Conservation (phyloP, 2,329 filamentous ascomycete genomes). For the Penicillium palitans region DNA sequence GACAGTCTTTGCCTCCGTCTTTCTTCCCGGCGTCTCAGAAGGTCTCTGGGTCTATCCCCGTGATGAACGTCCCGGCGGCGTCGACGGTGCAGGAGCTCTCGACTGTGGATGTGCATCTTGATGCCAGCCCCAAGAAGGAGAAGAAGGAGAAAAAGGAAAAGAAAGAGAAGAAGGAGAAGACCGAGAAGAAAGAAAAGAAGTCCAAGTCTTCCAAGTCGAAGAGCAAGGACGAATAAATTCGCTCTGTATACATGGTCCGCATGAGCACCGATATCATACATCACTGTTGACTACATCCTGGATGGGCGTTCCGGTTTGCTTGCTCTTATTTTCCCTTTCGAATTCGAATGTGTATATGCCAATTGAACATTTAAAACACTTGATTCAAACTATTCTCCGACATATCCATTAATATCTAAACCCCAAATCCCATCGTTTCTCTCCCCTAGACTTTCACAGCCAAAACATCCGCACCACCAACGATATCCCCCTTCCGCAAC, state of each 20-base stretch:
- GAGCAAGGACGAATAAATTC: constrained; percentile 7
- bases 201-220: constrained; percentile 16
- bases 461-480: constrained; percentile 51
- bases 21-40: constrained; percentile 16
- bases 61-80: constrained; percentile 15
- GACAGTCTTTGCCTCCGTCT: constrained; percentile 33
- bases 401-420: constrained; percentile 12
- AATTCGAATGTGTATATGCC: constrained; percentile 22
- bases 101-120: constrained; percentile 20
- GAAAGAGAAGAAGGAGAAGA: constrained; percentile 27
- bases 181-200: constrained; percentile 12
- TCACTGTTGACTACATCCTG: constrained; percentile 9
- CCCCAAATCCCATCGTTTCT: no score
- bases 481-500: constrained; percentile 75
- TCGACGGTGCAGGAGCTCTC: constrained; percentile 17
- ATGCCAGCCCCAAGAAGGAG: constrained; percentile 14
- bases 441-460: no score
- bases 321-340: constrained; percentile 16
- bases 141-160: constrained; percentile 23
- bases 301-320: constrained; percentile 12
- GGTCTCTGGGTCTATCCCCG: constrained; percentile 25
- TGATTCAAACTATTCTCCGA: constrained; percentile 10
- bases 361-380: constrained; percentile 12
- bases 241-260: constrained; percentile 5
- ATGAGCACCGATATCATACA: constrained; percentile 13